Conservation (phyloP, 768 basidiomycete species). For the Termitomyces sp. region DNA sequence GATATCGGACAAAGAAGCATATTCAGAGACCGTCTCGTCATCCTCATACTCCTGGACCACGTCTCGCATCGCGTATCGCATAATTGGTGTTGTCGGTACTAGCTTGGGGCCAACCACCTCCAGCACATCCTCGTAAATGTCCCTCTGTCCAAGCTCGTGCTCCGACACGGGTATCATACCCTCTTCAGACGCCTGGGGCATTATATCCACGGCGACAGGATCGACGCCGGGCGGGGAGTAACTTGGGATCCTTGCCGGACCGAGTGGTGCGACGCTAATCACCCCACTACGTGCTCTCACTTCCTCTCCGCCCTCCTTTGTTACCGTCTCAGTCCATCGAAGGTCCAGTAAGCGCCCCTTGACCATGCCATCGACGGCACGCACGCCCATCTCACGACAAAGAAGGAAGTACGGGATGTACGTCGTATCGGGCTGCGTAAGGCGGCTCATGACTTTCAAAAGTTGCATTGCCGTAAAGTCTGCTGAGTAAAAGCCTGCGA, state of each 20-base stretch:
- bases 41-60: constrained; percentile 83
- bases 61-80: constrained; percentile 81
- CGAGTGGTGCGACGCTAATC: constrained; percentile 6
- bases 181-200: constrained; percentile 21
- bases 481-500: constrained; percentile 47
- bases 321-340: constrained; percentile 72
- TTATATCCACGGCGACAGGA: constrained; percentile 36
- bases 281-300: constrained; percentile 19
- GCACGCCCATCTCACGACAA: constrained; percentile 80
- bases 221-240: constrained; percentile 29
- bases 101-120: constrained; percentile 74
- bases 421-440: constrained; percentile 59
- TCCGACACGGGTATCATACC: constrained; percentile 32
- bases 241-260: constrained; percentile 6
- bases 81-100: constrained; percentile 75
- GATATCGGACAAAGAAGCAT: constrained; percentile 76
- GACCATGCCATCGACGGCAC: constrained; percentile 84
- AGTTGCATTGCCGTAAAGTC: constrained; percentile 81
- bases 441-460: constrained; percentile 76
- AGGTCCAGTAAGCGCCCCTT: constrained; percentile 71
- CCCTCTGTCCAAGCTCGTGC: constrained; percentile 36
- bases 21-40: constrained; percentile 70
- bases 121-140: constrained; percentile 47
- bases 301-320: constrained; percentile 45
- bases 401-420: constrained; percentile 78